Conservation (phyloP, 1,284 basidiomycete genomes). For the Cryptococcus sp. region DNA sequence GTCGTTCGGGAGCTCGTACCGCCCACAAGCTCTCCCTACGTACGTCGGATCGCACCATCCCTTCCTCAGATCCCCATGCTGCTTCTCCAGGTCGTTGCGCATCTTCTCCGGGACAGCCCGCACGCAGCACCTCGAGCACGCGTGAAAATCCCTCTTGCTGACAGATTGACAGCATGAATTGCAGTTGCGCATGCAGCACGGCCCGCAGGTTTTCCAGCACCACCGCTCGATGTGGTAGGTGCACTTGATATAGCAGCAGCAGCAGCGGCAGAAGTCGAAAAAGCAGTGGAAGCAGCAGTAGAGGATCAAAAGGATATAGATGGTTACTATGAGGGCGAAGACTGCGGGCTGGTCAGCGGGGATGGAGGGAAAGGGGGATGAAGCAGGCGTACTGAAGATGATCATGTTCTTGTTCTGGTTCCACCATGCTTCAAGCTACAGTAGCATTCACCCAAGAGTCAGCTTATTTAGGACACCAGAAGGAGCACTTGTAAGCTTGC, state of each 20-base stretch:
- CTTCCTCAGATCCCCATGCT: slow-evolving; percentile 16
- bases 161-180: neutral
- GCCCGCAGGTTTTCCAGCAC: slow-evolving; percentile 6
- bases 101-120: slow-evolving; percentile 4
- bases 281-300: slow-evolving; percentile 20
- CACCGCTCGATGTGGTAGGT: slow-evolving; percentile 10
- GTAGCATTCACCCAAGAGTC: neutral
- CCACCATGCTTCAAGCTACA: slow-evolving; percentile 15
- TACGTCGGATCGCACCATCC: slow-evolving; percentile 20
- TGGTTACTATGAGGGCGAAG: slow-evolving; percentile 16
- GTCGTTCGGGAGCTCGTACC: slow-evolving; percentile 14
- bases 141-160: slow-evolving; percentile 5
- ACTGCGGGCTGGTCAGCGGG: slow-evolving; percentile 2
- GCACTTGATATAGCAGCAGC: slow-evolving; percentile 16
- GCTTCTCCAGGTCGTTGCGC: slow-evolving; percentile 11
- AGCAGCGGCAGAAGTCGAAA: slow-evolving; percentile 16
- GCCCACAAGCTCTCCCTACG: slow-evolving; percentile 10
- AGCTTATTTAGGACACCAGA: neutral
- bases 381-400: slow-evolving; percentile 8
- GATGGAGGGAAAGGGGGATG: neutral
- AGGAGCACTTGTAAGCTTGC: neutral
- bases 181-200: neutral
- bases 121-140: slow-evolving; percentile 8
- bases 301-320: slow-evolving; percentile 12
- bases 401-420: slow-evolving; percentile 14